Evolutionary conservation across 768 basidiomycete species (phyloP).

Genomic region (Boletus sensibilis): DNA sequence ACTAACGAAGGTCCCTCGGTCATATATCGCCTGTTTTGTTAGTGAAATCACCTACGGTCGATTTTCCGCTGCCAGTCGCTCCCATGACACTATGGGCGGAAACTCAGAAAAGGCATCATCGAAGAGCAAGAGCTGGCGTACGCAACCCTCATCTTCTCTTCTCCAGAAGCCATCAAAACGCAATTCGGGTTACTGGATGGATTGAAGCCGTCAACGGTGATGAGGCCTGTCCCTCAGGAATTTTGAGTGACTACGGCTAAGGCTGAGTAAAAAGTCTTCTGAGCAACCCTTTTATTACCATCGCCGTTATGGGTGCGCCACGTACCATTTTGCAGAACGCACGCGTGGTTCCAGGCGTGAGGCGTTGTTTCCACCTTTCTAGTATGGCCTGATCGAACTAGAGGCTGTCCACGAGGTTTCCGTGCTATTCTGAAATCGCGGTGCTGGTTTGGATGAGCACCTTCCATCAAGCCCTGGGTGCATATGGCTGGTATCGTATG

Average conservation of each 20-base stretch:
- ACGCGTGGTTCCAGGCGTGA: not conserved
- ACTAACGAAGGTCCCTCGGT: constrained; percentile 9
- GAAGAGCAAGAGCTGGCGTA: constrained; percentile 5
- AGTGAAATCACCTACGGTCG: constrained; percentile 14
- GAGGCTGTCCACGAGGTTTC: constrained; percentile 15
- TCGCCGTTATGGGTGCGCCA: not conserved
- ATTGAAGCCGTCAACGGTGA: not conserved
- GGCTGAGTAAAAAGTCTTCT: not conserved
- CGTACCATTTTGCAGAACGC: not conserved
- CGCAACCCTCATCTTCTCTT: constrained; percentile 20
- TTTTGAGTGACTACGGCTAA: not conserved
- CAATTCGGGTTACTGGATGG: not conserved
- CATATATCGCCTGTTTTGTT: not conserved
- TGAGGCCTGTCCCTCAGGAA: not conserved
- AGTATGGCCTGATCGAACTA: constrained; percentile 1
- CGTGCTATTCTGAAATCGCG: not conserved
- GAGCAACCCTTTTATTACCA: constrained; percentile 3
- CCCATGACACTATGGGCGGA: constrained; percentile 21
- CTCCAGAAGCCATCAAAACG: constrained; percentile 6
- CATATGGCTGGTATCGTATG: not conserved
- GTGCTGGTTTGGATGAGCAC: not conserved
- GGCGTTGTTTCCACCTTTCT: not conserved
- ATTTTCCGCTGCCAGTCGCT: constrained; percentile 26
- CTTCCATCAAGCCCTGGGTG: not conserved
- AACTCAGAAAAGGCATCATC: not conserved